Percentiles rank a stretch among this genome's conserved stretches.
phyloP scores from a whole-genome alignment of 768 basidiomycete genomes.

The Gloeophyllum trabeum region DNA sequence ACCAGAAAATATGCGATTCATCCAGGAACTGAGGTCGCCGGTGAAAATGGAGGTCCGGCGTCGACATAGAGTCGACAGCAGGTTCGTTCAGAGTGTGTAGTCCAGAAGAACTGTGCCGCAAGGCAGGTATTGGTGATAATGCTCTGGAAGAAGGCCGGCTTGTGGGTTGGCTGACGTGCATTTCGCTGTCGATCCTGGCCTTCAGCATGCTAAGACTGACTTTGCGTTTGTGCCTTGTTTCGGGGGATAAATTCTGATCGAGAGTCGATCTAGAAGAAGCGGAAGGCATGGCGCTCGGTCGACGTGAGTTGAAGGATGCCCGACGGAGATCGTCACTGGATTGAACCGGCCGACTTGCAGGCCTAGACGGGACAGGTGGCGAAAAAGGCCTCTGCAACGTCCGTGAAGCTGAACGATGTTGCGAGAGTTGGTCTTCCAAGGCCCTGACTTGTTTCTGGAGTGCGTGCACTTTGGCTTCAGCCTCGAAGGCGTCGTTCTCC shows the following conservation, averaged over 20 bases:
- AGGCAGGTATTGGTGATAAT: constrained; percentile 45
- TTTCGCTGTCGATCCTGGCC: constrained; percentile 80
- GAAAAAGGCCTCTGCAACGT: constrained; percentile 34
- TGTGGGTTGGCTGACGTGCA: constrained; percentile 26
- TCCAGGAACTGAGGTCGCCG: constrained; percentile 70
- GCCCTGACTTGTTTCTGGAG: constrained; percentile 56
- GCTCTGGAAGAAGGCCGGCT: constrained; percentile 38
- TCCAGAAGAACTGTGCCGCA: constrained; percentile 10
- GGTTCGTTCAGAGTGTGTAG: constrained; percentile 19
- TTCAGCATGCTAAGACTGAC: constrained; percentile 85
- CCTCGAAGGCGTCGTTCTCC: constrained; percentile 63
- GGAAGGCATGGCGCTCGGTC: constrained; percentile 20
- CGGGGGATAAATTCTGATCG: constrained; percentile 60
- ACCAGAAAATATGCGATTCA: constrained; percentile 87
- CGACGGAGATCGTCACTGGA: constrained; percentile 28
- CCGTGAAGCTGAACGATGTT: constrained; percentile 30
- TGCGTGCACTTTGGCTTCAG: constrained; percentile 55
- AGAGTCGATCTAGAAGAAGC: constrained; percentile 47
- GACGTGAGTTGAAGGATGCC: constrained; percentile 20
- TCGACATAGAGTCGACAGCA: constrained; percentile 12
- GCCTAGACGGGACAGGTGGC: constrained; percentile 26
- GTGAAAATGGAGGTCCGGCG: constrained; percentile 15
- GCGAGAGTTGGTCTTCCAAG: constrained; percentile 57
- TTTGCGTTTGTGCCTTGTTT: constrained; percentile 72
- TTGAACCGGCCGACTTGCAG: constrained; percentile 29